phyloP scores from a whole-genome alignment of 2,329 filamentous ascomycete species.

The Rhexocercosporidium sp. region DNA sequence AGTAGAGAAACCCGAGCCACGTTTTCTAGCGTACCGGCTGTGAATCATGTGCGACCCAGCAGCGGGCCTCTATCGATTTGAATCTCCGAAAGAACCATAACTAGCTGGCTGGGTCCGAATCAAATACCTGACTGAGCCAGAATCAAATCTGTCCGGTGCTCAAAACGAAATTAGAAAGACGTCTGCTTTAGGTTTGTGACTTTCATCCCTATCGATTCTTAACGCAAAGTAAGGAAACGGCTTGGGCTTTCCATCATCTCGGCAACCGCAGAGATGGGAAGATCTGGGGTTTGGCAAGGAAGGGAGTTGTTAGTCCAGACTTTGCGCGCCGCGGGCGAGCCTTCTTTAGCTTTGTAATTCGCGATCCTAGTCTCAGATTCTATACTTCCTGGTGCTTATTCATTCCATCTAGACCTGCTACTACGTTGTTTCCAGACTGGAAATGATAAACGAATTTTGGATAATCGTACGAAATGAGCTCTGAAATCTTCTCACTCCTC shows the following conservation, averaged over 20 bases:
- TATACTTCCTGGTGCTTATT: too few species aligned
- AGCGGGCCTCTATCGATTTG: slow-evolving; percentile 7
- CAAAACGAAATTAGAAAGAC: background rate
- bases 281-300: background rate
- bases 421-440: background rate
- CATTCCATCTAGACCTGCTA: too few species aligned
- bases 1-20: slow-evolving; percentile 4
- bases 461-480: background rate
- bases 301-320: background rate
- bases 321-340: background rate
- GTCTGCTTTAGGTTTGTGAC: slow-evolving; percentile 1
- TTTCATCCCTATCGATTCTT: too few species aligned
- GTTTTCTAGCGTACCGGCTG: slow-evolving; percentile 7
- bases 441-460: too few species aligned
- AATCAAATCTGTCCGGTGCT: too few species aligned
- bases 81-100: background rate
- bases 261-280: background rate
- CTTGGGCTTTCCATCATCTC: too few species aligned
- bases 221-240: too few species aligned
- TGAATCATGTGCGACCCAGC: background rate
- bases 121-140: too few species aligned
- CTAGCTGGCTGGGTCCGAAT: background rate
- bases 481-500: background rate
- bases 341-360: background rate
- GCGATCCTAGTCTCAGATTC: background rate